A percentile compares a stretch with the other conserved stretches of the same genome.
Conservation (phyloP, 2,329 filamentous ascomycete genomes). For the Anthostomella pinea region DNA sequence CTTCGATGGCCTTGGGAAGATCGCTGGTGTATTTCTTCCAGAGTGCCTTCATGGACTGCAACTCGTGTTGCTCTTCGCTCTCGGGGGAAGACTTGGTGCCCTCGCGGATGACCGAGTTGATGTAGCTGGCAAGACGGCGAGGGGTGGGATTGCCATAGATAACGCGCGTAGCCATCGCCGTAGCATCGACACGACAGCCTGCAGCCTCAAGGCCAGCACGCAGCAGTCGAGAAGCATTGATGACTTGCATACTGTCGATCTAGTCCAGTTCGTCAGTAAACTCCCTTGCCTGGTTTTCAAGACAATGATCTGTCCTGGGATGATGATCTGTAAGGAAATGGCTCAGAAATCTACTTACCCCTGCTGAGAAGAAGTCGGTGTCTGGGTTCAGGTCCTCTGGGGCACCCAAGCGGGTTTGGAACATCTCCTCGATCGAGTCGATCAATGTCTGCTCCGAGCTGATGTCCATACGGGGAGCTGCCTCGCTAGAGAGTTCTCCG, state of each 20-base stretch:
- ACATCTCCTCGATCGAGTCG: constrained; percentile 31
- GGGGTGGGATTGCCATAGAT: constrained; percentile 40
- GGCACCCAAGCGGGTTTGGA: constrained; percentile 25
- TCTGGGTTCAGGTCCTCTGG: constrained; percentile 29
- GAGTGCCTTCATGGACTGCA: constrained; percentile 32
- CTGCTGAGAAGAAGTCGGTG: constrained; percentile 38
- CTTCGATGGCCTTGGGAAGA: constrained; percentile 21
- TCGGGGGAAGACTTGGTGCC: constrained; percentile 3
- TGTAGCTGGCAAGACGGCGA: constrained; percentile 32
- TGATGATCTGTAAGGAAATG: too few species aligned
- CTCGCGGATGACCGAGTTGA: constrained; percentile 26
- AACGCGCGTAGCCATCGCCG: constrained; percentile 35
- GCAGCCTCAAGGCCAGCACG: constrained; percentile 31
- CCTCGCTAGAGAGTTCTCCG: constrained; percentile 11
- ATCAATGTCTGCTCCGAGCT: constrained; percentile 28
- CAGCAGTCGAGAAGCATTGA: constrained; percentile 36
- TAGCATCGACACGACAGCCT: constrained; percentile 32
- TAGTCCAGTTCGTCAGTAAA: too few species aligned
- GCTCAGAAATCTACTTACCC: constrained; percentile 16
- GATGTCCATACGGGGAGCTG: constrained; percentile 28
- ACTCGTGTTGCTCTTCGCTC: constrained; percentile 18
- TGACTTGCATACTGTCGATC: constrained; percentile 42
- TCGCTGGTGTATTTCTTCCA: constrained; percentile 35
- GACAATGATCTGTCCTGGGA: too few species aligned
- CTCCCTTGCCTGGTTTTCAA: too few species aligned